Evolutionary conservation across 139 green algal species (phyloP), one percentile per base, ranked within the genome.

Genomic region (Edaphochlamys debaryana): DNA sequence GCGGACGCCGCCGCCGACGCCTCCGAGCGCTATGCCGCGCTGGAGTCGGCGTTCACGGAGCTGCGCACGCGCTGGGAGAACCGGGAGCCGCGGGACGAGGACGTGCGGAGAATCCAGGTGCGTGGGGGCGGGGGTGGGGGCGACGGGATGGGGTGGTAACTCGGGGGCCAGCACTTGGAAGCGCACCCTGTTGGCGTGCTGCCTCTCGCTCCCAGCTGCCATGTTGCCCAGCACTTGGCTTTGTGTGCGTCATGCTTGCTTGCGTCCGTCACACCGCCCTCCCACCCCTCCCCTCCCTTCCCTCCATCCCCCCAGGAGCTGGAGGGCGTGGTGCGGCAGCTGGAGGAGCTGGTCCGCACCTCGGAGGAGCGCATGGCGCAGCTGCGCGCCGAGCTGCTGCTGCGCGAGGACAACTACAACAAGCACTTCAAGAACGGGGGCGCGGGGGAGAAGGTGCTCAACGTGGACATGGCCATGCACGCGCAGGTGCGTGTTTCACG

Each of bases 401-500:
- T 94, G 73, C 84, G 93, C 5, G 93, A 96, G 88, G 91, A 95
- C 25, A 94, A 90, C 60, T 96, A 95, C 92, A 96, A 95, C 87
- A 95, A 94, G 62, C 88, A 90, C 79, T 94, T 96, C 75, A 90
- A 89, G 69, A 94, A 94, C 70, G 92, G 92, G 4, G 92, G 92
- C 11, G 81, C 87, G 42, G 90, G 90, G 3, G 63, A 88, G 72
- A 75, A 80, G 27, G 87, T 82, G 23, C 63, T 82, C 41, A 85
- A 89, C 38, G 92, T 93, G 0, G 88, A 80, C 42, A 79, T 74
- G n/a, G 92, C 92, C 32, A 71, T 92, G 52, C 87, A 84, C 64
- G 87, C 89, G 1, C 84, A 93, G n/a, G n/a, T n/a, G n/a, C n/a
- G n/a, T n/a, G n/a, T n/a, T n/a, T n/a, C n/a, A n/a, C n/a, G n/a